Conservation (phyloP, 106 monocot species). For the Cymbidium sinense region DNA sequence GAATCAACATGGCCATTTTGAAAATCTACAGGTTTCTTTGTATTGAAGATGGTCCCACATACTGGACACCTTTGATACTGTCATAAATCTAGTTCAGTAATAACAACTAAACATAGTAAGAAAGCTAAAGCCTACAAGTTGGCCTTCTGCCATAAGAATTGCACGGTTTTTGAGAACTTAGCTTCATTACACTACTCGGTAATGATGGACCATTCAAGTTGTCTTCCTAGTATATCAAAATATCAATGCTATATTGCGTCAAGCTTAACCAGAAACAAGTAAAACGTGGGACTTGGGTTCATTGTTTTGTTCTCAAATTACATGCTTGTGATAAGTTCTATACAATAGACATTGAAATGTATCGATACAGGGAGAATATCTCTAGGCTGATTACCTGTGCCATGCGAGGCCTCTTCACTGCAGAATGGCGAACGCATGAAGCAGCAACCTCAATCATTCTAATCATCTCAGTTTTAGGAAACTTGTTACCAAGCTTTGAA, state of each 20-base stretch:
- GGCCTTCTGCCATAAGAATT: too few species aligned
- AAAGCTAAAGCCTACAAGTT: too few species aligned
- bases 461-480: constrained; percentile 44
- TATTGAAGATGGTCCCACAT: too few species aligned
- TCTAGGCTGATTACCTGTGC: constrained; percentile 35
- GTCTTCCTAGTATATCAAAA: too few species aligned
- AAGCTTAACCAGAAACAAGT: background rate
- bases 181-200: too few species aligned
- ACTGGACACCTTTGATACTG: too few species aligned
- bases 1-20: too few species aligned
- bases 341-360: background rate
- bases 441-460: constrained; percentile 71
- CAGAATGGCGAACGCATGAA: constrained; percentile 64
- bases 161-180: too few species aligned
- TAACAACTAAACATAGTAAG: too few species aligned
- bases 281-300: background rate
- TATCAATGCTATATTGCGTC: background rate
- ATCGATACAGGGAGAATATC: background rate
- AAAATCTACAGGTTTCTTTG: too few species aligned
- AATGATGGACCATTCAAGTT: too few species aligned
- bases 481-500: constrained; percentile 46
- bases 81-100: too few species aligned
- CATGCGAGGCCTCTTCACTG: constrained; percentile 76
- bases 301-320: background rate
- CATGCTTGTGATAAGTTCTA: background rate